phyloP scores from a whole-genome alignment of 495 filamentous ascomycete species.

The Friedmanniomyces simplex region DNA sequence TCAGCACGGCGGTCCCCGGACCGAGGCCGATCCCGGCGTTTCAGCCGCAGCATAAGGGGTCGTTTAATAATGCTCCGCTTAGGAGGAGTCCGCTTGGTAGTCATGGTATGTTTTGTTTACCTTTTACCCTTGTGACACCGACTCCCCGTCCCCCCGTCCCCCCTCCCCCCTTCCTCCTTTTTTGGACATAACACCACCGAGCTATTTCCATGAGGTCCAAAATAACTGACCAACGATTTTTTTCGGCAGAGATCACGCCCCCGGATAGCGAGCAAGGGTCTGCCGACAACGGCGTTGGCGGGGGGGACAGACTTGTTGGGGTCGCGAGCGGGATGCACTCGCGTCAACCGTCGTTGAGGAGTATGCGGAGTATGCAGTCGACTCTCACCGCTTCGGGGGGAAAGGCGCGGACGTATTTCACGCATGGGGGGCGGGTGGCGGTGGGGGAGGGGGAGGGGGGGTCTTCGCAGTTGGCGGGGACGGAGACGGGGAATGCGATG shows the following conservation, averaged over 20 bases:
- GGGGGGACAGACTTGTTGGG: too few species aligned
- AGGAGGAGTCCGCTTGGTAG: constrained; percentile 12
- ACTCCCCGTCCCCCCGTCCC: too few species aligned
- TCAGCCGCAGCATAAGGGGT: background rate
- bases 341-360: background rate
- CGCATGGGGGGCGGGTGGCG: constrained; percentile 4
- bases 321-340: background rate
- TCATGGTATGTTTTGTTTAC: constrained; percentile 12
- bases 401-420: constrained; percentile 14
- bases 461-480: background rate
- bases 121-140: too few species aligned
- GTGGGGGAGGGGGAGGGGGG: background rate
- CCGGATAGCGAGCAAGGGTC: constrained; percentile 1
- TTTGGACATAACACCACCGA: too few species aligned
- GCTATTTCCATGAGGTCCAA: too few species aligned
- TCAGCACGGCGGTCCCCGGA: background rate
- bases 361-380: background rate
- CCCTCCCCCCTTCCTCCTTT: too few species aligned
- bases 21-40: background rate
- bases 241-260: background rate
- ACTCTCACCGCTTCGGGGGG: background rate
- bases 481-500: too few species aligned
- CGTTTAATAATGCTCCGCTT: constrained; percentile 10
- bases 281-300: background rate
- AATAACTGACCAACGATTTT: too few species aligned